Percentiles rank a stretch among this genome's conserved stretches.
These are phyloP conservation scores for Sporothrix humicola DNA, from an alignment of 2,329 filamentous ascomycete species.

Conservation along the genomic window DNA sequence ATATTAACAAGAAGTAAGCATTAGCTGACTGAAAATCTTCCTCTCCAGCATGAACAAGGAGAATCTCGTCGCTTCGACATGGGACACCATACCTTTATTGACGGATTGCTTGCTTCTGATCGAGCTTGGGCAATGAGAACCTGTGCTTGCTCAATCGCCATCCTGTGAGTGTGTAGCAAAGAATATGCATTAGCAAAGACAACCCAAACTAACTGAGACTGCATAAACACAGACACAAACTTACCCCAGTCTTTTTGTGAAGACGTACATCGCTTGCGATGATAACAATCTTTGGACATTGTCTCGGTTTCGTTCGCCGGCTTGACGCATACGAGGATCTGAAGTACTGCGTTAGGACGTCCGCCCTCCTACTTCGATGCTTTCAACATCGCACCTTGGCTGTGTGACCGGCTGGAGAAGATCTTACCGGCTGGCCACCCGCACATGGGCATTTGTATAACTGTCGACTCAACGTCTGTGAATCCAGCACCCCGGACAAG, in stretches of 20 bases:
- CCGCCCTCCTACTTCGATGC: too few relatives aligned
- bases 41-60: neutral
- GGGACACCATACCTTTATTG: conserved; percentile 57
- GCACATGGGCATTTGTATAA: conserved; percentile 72
- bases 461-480: conserved; percentile 67
- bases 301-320: conserved; percentile 59
- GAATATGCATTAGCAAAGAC: neutral
- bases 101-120: conserved; percentile 58
- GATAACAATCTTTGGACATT: conserved; percentile 61
- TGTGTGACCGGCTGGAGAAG: neutral
- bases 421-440: conserved; percentile 70
- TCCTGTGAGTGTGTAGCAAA: conserved; percentile 48
- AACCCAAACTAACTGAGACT: neutral
- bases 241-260: conserved; percentile 57
- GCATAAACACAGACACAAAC: conserved; percentile 35
- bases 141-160: conserved; percentile 63
- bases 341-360: neutral
- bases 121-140: conserved; percentile 62
- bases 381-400: too few relatives aligned
- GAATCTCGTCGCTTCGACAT: too few relatives aligned
- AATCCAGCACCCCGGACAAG: conserved; percentile 69
- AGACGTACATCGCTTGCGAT: conserved; percentile 62
- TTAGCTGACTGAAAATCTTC: neutral
- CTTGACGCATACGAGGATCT: conserved; percentile 59
- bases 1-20: neutral